Evolutionary conservation across 352 stramenopile genomes (phyloP).

Genomic region (Pythium phragmiticola): DNA sequence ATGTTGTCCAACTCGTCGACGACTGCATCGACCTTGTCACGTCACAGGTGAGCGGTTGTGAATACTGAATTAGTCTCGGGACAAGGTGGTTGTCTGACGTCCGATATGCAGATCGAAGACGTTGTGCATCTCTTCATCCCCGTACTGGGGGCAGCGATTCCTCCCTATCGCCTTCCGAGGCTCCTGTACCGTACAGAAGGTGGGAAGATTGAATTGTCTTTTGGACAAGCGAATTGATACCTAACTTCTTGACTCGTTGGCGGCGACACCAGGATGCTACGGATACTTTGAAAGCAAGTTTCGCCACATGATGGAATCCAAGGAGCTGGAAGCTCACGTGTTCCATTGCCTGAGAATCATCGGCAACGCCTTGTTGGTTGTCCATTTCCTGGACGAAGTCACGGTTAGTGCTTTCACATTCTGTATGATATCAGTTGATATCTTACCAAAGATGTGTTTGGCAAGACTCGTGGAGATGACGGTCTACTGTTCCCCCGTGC

Average conservation of each 20-base stretch:
- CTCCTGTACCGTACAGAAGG: slow-evolving; percentile 67
- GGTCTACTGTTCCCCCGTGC: slow-evolving; percentile 5
- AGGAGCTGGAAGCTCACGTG: slow-evolving; percentile 78
- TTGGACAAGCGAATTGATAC: neutral
- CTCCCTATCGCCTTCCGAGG: slow-evolving; percentile 67
- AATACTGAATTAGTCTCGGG: neutral
- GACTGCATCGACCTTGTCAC: slow-evolving; percentile 16
- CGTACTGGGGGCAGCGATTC: slow-evolving; percentile 68
- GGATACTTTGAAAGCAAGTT: slow-evolving; percentile 86
- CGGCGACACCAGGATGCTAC: slow-evolving; percentile 42
- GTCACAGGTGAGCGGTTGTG: slow-evolving; percentile 12
- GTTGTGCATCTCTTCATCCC: slow-evolving; percentile 69
- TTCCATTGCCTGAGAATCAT: slow-evolving; percentile 82
- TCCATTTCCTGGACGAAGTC: slow-evolving; percentile 42
- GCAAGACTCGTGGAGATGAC: neutral
- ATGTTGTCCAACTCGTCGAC: slow-evolving; percentile 32
- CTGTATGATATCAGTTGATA: neutral
- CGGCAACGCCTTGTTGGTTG: slow-evolving; percentile 70
- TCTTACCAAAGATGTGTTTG: neutral
- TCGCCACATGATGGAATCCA: slow-evolving; percentile 70
- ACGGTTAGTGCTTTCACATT: slow-evolving; percentile 30
- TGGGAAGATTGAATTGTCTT: neutral
- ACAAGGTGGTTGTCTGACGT: neutral
- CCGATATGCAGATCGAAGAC: slow-evolving; percentile 47
- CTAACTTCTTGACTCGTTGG: neutral